These are phyloP conservation scores for Ceratobasidium sp. DNA, from an alignment of 1,284 basidiomycete genomes.

Conservation along the genomic window DNA sequence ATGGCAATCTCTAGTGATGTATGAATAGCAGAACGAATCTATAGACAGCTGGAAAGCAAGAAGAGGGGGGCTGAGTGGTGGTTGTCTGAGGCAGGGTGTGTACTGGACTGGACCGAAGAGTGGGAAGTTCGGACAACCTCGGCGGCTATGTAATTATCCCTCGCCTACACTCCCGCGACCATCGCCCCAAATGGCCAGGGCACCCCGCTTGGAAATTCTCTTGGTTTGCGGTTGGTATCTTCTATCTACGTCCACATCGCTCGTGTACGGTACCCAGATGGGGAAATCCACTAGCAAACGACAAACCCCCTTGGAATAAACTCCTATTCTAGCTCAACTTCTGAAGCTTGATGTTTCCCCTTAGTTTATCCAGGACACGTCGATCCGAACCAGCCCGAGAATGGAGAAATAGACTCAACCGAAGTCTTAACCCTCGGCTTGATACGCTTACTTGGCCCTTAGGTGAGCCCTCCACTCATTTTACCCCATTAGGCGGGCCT, in stretches of 20 bases:
- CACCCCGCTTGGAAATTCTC: conserved; percentile 5
- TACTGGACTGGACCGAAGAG: conserved; percentile 12
- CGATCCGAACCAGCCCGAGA: conserved; percentile 41
- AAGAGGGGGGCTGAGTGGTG: conserved; percentile 14
- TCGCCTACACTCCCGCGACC: conserved; percentile 9
- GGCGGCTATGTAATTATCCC: conserved; percentile 36
- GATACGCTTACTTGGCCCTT: conserved; percentile 20
- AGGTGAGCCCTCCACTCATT: conserved; percentile 5
- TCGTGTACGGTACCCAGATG: background rate
- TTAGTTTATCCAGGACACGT: conserved; percentile 6
- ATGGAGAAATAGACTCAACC: conserved; percentile 30
- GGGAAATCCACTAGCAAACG: background rate
- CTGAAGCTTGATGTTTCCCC: background rate
- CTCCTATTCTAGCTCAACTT: conserved; percentile 19
- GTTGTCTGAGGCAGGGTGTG: conserved; percentile 30
- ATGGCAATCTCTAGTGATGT: conserved; percentile 6
- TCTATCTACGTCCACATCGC: conserved; percentile 1
- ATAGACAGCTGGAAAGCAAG: conserved; percentile 12
- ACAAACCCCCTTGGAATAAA: background rate
- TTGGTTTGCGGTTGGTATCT: background rate
- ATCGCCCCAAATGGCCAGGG: conserved; percentile 19
- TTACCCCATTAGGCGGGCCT: background rate
- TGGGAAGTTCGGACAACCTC: conserved; percentile 41
- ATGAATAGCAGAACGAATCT: conserved; percentile 30
- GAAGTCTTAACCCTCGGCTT: conserved; percentile 24